Evolutionary conservation across 2,329 filamentous ascomycete species (phyloP).

Genomic region (Seiridium cupressi): DNA sequence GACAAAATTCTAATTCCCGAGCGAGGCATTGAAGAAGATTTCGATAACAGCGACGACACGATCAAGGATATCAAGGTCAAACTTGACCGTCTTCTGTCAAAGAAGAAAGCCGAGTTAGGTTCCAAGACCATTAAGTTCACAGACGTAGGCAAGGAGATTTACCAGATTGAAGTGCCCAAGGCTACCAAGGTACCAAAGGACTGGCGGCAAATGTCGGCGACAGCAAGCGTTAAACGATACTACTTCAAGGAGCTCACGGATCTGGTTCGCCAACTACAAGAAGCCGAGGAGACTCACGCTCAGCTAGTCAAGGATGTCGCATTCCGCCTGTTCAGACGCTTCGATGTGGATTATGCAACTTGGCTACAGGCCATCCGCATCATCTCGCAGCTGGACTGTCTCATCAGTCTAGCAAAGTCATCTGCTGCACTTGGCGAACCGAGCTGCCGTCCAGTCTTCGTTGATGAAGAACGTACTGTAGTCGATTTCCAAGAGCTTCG

Average conservation of each 20-base stretch:
- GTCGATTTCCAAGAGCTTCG: conserved; percentile 91
- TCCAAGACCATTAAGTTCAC: conserved; percentile 72
- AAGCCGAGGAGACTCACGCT: conserved; percentile 89
- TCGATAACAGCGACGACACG: conserved; percentile 76
- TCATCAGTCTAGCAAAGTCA: conserved; percentile 88
- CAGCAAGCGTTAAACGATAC: conserved; percentile 85
- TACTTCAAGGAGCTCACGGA: conserved; percentile 83
- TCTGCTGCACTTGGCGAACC: conserved; percentile 82
- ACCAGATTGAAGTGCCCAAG: conserved; percentile 91
- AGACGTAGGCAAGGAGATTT: conserved; percentile 95
- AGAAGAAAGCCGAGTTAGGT: conserved; percentile 71
- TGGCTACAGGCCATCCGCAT: conserved; percentile 92
- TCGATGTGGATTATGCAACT: conserved; percentile 79
- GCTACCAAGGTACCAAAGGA: conserved; percentile 77
- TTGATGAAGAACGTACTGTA: conserved; percentile 79
- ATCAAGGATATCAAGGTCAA: conserved; percentile 75
- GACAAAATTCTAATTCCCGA: conserved; percentile 83
- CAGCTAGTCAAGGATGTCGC: conserved; percentile 89
- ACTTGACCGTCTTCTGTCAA: conserved; percentile 68
- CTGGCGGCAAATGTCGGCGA: conserved; percentile 97
- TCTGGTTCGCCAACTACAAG: conserved; percentile 84
- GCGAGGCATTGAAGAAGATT: conserved; percentile 85
- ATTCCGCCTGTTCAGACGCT: conserved; percentile 78
- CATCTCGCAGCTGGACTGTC: conserved; percentile 87
- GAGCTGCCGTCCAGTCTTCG: conserved; percentile 84